Conservation (phyloP, 352 stramenopile genomes). For the Pythium aristosporum region DNA sequence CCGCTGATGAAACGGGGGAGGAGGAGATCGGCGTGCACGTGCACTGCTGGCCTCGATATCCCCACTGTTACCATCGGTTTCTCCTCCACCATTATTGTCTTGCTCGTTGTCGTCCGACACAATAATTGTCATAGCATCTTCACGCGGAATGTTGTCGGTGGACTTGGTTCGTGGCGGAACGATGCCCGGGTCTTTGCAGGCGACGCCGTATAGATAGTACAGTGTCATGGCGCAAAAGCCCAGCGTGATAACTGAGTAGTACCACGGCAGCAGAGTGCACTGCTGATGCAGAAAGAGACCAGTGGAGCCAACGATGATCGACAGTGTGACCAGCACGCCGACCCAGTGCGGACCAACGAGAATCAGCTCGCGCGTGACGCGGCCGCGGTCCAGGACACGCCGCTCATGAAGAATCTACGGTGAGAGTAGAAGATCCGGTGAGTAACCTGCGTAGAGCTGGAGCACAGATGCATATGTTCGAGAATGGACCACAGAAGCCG, state of each 20-base stretch:
- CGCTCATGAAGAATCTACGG: conserved; percentile 52
- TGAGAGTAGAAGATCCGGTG: neutral
- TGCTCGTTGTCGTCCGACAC: conserved; percentile 11
- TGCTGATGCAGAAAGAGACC: conserved; percentile 66
- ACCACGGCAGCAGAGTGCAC: conserved; percentile 42
- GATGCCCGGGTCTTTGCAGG: conserved; percentile 77
- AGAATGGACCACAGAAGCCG: neutral
- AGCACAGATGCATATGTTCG: neutral
- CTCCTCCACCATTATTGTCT: neutral
- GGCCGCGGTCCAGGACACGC: conserved; percentile 28
- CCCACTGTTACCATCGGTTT: neutral
- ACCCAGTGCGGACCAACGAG: conserved; percentile 82
- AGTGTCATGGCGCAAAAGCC: conserved; percentile 51
- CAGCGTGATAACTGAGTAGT: conserved; percentile 61
- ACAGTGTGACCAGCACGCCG: conserved; percentile 64
- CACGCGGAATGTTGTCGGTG: neutral
- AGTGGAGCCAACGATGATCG: conserved; percentile 59
- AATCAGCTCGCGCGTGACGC: conserved; percentile 32
- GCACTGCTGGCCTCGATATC: neutral
- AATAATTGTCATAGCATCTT: conserved; percentile 1
- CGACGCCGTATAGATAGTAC: conserved; percentile 72
- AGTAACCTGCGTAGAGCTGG: neutral
- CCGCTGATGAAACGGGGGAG: neutral
- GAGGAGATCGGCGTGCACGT: neutral
- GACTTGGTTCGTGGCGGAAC: conserved; percentile 26